Evolutionary conservation across 352 stramenopile genomes (phyloP).

Genomic region (Phytophthora hibernalis): DNA sequence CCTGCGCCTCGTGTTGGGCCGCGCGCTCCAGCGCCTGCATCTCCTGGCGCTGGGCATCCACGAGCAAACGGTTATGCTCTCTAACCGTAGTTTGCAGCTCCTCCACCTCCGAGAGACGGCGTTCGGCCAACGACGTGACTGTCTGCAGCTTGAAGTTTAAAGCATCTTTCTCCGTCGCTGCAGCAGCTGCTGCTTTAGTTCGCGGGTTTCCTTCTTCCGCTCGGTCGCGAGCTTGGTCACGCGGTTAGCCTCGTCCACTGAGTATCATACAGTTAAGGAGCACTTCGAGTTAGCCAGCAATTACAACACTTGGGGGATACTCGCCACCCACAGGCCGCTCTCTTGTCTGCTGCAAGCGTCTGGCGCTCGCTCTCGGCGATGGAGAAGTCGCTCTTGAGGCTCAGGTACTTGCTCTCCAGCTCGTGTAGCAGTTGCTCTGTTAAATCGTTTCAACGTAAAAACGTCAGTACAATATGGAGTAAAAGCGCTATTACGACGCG

Average conservation of each 20-base stretch:
- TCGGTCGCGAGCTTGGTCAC: conserved; percentile 32
- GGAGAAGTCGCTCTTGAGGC: conserved; percentile 64
- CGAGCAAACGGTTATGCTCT: conserved; percentile 62
- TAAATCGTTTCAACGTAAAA: conserved; percentile 17
- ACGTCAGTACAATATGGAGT: conserved; percentile 6
- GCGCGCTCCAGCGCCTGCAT: conserved; percentile 69
- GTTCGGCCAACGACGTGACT: conserved; percentile 58
- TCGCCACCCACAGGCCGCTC: conserved; percentile 46
- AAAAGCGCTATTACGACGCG: not conserved
- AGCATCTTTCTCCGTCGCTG: conserved; percentile 58
- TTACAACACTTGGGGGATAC: conserved; percentile 6
- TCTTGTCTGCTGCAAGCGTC: conserved; percentile 51
- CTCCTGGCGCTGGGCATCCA: conserved; percentile 65
- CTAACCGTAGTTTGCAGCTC: conserved; percentile 62
- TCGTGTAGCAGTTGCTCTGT: conserved; percentile 84
- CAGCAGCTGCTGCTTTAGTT: conserved; percentile 54
- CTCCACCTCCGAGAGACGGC: conserved; percentile 68
- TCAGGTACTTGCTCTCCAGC: conserved; percentile 76
- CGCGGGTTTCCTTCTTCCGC: conserved; percentile 35
- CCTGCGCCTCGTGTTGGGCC: conserved; percentile 64
- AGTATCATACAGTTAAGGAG: conserved; percentile 15
- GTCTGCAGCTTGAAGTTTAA: conserved; percentile 59
- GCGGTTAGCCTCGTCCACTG: conserved; percentile 43
- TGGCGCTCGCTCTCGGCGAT: conserved; percentile 67
- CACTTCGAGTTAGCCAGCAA: conserved; percentile 18